Conservation (phyloP, 1,139 yeast genomes). For the Pichia sp. region DNA sequence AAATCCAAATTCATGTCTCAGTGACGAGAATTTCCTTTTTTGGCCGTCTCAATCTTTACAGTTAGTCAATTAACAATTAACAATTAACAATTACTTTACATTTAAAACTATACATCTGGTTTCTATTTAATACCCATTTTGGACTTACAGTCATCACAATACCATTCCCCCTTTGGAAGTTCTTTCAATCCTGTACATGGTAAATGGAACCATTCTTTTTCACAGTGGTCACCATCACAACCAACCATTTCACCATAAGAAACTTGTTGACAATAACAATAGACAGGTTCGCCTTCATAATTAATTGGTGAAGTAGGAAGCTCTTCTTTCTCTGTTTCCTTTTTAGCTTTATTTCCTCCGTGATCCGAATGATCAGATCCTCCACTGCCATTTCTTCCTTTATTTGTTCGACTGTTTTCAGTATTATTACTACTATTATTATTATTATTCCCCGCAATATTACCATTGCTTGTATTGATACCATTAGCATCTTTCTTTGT, state of each 20-base stretch:
- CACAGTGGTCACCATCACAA: slow-evolving; percentile 91
- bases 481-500: slow-evolving; percentile 2
- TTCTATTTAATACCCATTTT: slow-evolving; percentile 9
- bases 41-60: slow-evolving; percentile 8
- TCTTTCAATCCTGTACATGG: slow-evolving; percentile 90
- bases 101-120: neutral
- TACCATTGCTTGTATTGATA: neutral
- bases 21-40: slow-evolving; percentile 10
- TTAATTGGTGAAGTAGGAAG: slow-evolving; percentile 12
- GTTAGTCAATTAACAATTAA: too few relatives aligned
- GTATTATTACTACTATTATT: neutral
- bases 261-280: slow-evolving; percentile 93
- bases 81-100: neutral
- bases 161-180: slow-evolving; percentile 96
- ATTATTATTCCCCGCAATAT: neutral
- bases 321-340: slow-evolving; percentile 3
- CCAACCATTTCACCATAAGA: slow-evolving; percentile 99
- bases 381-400: slow-evolving; percentile 5
- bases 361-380: slow-evolving; percentile 11
- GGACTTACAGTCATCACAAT: slow-evolving; percentile 75
- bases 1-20: neutral
- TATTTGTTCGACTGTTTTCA: neutral
- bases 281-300: slow-evolving; percentile 59
- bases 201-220: slow-evolving; percentile 94
- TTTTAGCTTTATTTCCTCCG: slow-evolving; percentile 3